Conservation (phyloP, 495 filamentous ascomycete species). For the Chaetomium cochliodes region DNA sequence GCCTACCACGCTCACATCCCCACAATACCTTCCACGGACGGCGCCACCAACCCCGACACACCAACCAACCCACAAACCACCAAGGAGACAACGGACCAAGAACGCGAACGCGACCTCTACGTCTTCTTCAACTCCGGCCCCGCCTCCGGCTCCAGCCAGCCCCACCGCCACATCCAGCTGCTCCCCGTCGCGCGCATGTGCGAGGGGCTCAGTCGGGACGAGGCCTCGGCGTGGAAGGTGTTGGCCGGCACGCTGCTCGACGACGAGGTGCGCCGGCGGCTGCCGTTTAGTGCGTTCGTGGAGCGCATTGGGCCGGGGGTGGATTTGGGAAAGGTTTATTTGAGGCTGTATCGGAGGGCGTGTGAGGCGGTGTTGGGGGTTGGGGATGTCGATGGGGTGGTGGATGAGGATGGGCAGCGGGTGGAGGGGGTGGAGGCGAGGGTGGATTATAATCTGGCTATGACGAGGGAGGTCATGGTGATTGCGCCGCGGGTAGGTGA, state of each 20-base stretch:
- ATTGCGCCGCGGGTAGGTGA: conserved; percentile 61
- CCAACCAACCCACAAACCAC: no score
- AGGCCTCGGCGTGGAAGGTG: conserved; percentile 43
- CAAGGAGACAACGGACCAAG: no score
- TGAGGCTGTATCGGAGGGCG: conserved; percentile 56
- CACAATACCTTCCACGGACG: neutral
- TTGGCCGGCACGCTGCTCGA: conserved; percentile 51
- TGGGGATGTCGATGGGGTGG: neutral
- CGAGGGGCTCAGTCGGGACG: conserved; percentile 42
- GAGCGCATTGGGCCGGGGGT: conserved; percentile 27
- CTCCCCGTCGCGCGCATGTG: conserved; percentile 68
- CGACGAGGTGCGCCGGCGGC: conserved; percentile 32
- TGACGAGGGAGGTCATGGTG: conserved; percentile 68
- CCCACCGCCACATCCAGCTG: conserved; percentile 78
- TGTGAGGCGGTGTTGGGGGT: conserved; percentile 30
- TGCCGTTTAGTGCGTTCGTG: conserved; percentile 32
- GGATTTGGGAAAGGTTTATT: conserved; percentile 36
- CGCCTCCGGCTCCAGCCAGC: conserved; percentile 75
- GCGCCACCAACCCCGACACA: no score
- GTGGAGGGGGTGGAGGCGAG: conserved; percentile 46
- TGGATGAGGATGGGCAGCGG: conserved; percentile 38
- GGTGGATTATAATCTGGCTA: conserved; percentile 77
- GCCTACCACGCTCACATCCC: conserved; percentile 48
- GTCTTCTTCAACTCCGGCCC: conserved; percentile 83
- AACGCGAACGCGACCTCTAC: conserved; percentile 49